Evolutionary conservation across 768 basidiomycete genomes (phyloP), one percentile per base, ranked within the genome.

Genomic region (Kwoniella bestiolae): DNA sequence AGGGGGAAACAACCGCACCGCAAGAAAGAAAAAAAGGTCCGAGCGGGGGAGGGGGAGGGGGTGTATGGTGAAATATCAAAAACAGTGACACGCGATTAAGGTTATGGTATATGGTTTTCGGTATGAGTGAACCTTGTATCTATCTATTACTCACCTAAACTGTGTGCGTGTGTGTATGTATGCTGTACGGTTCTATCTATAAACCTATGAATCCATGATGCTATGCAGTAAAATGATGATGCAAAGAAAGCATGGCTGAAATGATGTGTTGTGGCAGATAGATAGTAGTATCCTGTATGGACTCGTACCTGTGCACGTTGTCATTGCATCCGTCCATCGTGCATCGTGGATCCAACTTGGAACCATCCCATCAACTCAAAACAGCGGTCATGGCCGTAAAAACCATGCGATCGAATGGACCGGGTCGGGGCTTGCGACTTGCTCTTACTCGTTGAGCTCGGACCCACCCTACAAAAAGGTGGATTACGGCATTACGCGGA

Each of bases 401-500:
- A 7, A n/a, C 29, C 23, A 55, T 23, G 12, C 25, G 2, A 26
- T 25, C 6, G 3, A 28, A 28, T 52, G 31, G 52, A 32, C 32
- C 31, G 12, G 52, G 52, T 55, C 52, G 31, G 31, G 52, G 34
- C 21, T 29, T 25, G 21, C 21, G 26, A 14, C 49, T 26, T 18
- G 12, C 23, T n/a, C 21, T 47, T 18, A 41, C 18, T 41, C 38
- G 8, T n/a, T 47, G 3, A 47, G 46, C 46, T 53, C 29, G 51
- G 31, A 29, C 51, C 28, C 31, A 16, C 38, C 12, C 16, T 56
- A n/a, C 8, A n/a, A n/a, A n/a, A n/a, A n/a, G n/a, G n/a, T n/a
- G 14, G 21, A 21, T 61, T 61, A 61, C 60, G 60, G 60, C 60
- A 61, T 61, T 61, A 61, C 60, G 35, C 35, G 49, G 49, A 41